These are phyloP conservation scores for Mucuna pruriens DNA, from an alignment of 306 rosid species.

Conservation along the genomic window DNA sequence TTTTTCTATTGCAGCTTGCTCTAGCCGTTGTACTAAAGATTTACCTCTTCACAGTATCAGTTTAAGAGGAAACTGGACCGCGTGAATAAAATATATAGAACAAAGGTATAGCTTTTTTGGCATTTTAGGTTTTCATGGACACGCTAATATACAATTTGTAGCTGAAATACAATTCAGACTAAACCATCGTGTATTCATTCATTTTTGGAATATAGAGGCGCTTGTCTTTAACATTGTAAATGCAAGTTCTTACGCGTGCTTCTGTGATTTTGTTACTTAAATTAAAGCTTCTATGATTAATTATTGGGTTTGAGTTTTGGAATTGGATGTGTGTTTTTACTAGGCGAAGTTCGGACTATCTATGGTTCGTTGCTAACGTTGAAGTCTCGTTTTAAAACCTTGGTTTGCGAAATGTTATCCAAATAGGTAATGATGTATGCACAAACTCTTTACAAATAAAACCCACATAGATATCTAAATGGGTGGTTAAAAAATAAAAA, in stretches of 20 bases:
- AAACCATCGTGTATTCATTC: conserved; percentile 53
- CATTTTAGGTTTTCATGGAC: conserved; percentile 31
- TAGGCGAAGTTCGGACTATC: neutral
- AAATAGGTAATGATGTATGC: too few species aligned
- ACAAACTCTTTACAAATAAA: too few species aligned
- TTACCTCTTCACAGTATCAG: conserved; percentile 79
- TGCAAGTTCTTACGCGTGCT: neutral
- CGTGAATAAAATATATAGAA: conserved; percentile 53
- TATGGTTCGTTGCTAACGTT: neutral
- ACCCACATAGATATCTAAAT: too few species aligned
- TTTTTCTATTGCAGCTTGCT: conserved; percentile 90
- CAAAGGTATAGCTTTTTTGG: conserved; percentile 40
- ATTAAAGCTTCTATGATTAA: neutral
- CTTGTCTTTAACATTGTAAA: neutral
- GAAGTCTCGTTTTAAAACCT: neutral
- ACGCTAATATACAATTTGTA: conserved; percentile 34
- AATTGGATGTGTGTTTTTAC: neutral
- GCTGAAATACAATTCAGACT: conserved; percentile 45
- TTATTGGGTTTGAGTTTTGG: neutral
- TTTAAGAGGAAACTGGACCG: conserved; percentile 51
- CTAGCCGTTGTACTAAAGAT: conserved; percentile 80
- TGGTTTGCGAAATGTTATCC: neutral
- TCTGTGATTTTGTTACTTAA: neutral
- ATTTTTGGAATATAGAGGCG: conserved; percentile 45
- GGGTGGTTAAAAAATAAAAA: too few species aligned